Evolutionary conservation across 2,329 filamentous ascomycete genomes (phyloP).

Genomic region (Aspergillus sp.): DNA sequence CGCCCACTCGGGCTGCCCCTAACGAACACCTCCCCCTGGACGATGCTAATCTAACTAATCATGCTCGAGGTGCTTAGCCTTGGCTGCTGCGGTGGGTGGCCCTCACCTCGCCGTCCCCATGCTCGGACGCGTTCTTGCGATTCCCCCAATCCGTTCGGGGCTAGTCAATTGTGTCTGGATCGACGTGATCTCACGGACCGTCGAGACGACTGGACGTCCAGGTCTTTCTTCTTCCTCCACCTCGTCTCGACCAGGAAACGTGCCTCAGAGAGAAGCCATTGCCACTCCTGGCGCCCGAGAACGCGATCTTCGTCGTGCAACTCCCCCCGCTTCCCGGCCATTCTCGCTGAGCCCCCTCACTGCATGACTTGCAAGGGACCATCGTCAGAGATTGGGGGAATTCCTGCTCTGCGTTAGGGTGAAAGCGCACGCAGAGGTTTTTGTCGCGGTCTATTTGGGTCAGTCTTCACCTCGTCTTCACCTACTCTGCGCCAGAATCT

Average conservation of each 20-base stretch:
- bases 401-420: background rate
- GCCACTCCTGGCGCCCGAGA: background rate
- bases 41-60: slow-evolving; percentile 12
- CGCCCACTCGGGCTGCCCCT: slow-evolving; percentile 17
- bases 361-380: slow-evolving; percentile 7
- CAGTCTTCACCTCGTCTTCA: background rate
- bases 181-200: slow-evolving; percentile 13
- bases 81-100: background rate
- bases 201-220: background rate
- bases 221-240: slow-evolving; percentile 13
- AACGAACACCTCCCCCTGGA: slow-evolving; percentile 32
- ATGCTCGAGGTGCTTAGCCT: slow-evolving; percentile 8
- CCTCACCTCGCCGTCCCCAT: background rate
- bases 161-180: slow-evolving; percentile 11
- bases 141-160: slow-evolving; percentile 9
- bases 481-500: too few species aligned
- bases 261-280: slow-evolving; percentile 9
- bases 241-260: too few species aligned
- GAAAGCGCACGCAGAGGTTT: too few species aligned
- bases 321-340: slow-evolving; percentile 5
- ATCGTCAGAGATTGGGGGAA: background rate
- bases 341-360: slow-evolving; percentile 5
- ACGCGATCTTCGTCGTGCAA: slow-evolving; percentile 2
- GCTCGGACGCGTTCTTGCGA: slow-evolving; percentile 7
- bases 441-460: too few species aligned